A percentile compares a stretch with the other conserved stretches of the same genome.
Conservation (phyloP, 2,329 filamentous ascomycete genomes). For the Didymella exigua region DNA sequence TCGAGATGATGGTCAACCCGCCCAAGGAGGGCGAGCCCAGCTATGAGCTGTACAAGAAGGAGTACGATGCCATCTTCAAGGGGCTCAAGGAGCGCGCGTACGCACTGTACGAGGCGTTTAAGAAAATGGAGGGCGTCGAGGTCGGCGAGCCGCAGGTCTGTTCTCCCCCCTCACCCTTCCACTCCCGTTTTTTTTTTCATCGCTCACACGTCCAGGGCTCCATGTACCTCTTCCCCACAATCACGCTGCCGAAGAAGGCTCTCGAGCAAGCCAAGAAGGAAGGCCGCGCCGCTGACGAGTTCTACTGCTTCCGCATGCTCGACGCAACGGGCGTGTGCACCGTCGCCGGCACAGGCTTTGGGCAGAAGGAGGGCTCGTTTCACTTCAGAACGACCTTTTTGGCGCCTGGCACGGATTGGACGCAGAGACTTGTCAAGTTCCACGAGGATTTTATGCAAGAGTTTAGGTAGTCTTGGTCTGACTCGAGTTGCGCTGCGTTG, state of each 20-base stretch:
- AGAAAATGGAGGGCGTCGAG: slow-evolving; percentile 93
- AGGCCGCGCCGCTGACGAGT: slow-evolving; percentile 81
- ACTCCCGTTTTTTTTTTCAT: background rate
- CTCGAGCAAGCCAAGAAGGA: slow-evolving; percentile 74
- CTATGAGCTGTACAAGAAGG: slow-evolving; percentile 79
- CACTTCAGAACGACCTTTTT: slow-evolving; percentile 98
- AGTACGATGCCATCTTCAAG: slow-evolving; percentile 82
- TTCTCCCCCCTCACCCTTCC: slow-evolving; percentile 12
- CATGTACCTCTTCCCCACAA: slow-evolving; percentile 99
- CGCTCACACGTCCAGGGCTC: slow-evolving; percentile 65
- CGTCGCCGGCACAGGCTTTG: slow-evolving; percentile 90
- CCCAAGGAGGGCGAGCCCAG: slow-evolving; percentile 82
- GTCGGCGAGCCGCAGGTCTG: slow-evolving; percentile 77
- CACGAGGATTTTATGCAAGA: slow-evolving; percentile 89
- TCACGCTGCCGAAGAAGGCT: slow-evolving; percentile 77
- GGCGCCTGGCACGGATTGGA: slow-evolving; percentile 94
- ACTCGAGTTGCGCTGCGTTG: background rate
- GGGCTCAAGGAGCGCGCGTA: slow-evolving; percentile 79
- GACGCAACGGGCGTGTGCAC: slow-evolving; percentile 95
- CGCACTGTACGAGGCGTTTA: slow-evolving; percentile 88
- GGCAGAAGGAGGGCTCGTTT: slow-evolving; percentile 86
- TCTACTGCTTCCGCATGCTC: slow-evolving; percentile 89
- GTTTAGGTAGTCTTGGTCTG: slow-evolving; percentile 56
- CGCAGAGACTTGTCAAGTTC: slow-evolving; percentile 84
- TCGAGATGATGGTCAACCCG: slow-evolving; percentile 98